These are phyloP conservation scores for Forsythia viridissima DNA, from an alignment of 257 asterid genomes.

Conservation along the genomic window DNA sequence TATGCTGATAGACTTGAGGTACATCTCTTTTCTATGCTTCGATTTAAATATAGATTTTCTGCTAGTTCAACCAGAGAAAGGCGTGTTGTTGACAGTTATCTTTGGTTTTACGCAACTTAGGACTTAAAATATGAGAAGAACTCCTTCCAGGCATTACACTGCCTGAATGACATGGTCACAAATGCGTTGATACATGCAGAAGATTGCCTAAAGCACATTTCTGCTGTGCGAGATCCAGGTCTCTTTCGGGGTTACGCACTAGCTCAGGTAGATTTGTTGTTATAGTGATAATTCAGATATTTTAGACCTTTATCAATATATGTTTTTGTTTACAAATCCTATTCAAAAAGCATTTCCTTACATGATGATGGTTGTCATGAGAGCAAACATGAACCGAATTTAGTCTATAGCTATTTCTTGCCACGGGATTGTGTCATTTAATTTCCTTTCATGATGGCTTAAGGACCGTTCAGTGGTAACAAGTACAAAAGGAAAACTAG, in stretches of 20 bases:
- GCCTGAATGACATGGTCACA: slow-evolving; percentile 96
- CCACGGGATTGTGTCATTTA: neutral
- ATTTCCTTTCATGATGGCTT: neutral
- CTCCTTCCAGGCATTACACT: slow-evolving; percentile 86
- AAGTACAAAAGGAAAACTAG: neutral
- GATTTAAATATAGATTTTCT: slow-evolving; percentile 6
- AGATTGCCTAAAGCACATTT: slow-evolving; percentile 76
- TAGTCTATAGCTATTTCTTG: neutral
- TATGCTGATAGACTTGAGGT: slow-evolving; percentile 92
- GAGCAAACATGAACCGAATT: slow-evolving; percentile 1
- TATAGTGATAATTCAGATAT: neutral
- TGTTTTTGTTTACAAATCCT: neutral
- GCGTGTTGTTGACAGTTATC: slow-evolving; percentile 18
- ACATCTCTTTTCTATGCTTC: slow-evolving; percentile 22
- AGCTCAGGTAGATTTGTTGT: slow-evolving; percentile 70
- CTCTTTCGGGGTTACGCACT: slow-evolving; percentile 86
- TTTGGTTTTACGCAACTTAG: slow-evolving; percentile 42
- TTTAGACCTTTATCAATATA: slow-evolving; percentile 1
- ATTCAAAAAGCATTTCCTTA: neutral
- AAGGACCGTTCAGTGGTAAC: neutral
- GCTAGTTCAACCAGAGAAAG: slow-evolving; percentile 4
- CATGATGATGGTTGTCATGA: neutral
- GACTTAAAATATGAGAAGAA: slow-evolving; percentile 79
- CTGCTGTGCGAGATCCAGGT: slow-evolving; percentile 69
- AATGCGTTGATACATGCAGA: slow-evolving; percentile 79